Evolutionary conservation across 441 rosid genomes (phyloP), one percentile per base, ranked within the genome.

Genomic region (Isatis lusitanica): DNA sequence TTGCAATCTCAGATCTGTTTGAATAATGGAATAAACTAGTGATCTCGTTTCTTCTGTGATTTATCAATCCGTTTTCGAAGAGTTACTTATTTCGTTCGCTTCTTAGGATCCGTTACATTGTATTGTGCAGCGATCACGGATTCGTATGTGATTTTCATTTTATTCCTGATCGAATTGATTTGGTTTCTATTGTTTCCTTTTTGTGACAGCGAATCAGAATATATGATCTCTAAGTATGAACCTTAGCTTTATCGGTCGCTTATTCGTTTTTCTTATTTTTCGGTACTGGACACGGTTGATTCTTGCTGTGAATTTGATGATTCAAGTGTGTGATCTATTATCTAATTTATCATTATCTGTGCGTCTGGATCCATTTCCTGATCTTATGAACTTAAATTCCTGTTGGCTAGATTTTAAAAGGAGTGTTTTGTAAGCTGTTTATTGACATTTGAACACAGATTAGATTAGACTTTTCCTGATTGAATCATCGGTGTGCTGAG

Each of bases 1-100:
- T 68, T 52, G 31, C 21, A n/a, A 68, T 75, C 74, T 69, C 74
- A 75, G 79, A 75, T 75, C 74, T 75, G 63, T 56, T 53, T 73
- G 24, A 56, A 13, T 28, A 36, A 9, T 36, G 9, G 7, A 2
- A 59, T 8, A 12, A 47, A 18, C 7, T 40, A 66, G 61, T 67
- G 46, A 58, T 74, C 63, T 40, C 7, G 63, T 43, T 62, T 33
- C 31, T 61, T 62, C 18, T 61, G 40, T 61, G 64, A 62, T 62
- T 38, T 13, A 38, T 53, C 65, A 36, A 26, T 33, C 40, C 7
- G 15, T 39, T 53, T 1, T 26, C 8, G 30, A 17, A 35, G 43
- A 65, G 6, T 44, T 46, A 36, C 46, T 11, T 21, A 1, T 10
- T 33, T 59, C 9, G 7, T 68, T 6, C 28, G 16, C 24, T 38